Evolutionary conservation across 345 rosid species (phyloP), one percentile per base, ranked within the genome.

Genomic region (Linum lewisii): DNA sequence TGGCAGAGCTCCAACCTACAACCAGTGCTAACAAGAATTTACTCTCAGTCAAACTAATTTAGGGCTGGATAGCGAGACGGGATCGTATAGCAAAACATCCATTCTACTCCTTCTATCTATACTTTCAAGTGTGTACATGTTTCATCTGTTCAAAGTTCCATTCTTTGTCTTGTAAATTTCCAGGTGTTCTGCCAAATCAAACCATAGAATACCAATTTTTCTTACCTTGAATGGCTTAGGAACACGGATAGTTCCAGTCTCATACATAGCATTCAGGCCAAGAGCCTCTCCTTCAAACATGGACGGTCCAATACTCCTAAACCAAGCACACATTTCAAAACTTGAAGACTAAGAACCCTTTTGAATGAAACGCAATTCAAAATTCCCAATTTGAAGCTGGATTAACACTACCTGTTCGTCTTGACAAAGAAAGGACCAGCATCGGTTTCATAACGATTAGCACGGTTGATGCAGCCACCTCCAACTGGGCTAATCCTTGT

Each of bases 251-350:
- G 93, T 77, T 63, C 69, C 44, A 1, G 93, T 88, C 65, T 84
- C 78, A 65, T 79, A 84, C 96, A 92, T 88, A 54, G 98, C 91
- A 7, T 77, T 81, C 42, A 92, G 80, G 67, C 98, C 96, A 69
- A 84, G 88, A 75, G 95, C 93, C 65, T 92, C 96, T 62, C 80
- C 95, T 66, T 92, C 85, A 44, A 92, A 88, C 98, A 92, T 88
- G 18, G 77, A 74, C 36, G 89, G 93, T 62, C 89, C 91, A 20
- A 92, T 79, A 60, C 85, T 65, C 90, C 98, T 92, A 76, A 62
- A 29, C 42, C 21, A 66, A 66, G 38, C 26, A 24, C 10, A 34
- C 26, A 59, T 49, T 24, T 32, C 45, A 26, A 6, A 45, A 52
- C 21, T n/a, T 44, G 57, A 61, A 63, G n/a, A n/a, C n/a, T n/a